Conservation (phyloP, 2,329 filamentous ascomycete species). For the Colletotrichum truncatum region DNA sequence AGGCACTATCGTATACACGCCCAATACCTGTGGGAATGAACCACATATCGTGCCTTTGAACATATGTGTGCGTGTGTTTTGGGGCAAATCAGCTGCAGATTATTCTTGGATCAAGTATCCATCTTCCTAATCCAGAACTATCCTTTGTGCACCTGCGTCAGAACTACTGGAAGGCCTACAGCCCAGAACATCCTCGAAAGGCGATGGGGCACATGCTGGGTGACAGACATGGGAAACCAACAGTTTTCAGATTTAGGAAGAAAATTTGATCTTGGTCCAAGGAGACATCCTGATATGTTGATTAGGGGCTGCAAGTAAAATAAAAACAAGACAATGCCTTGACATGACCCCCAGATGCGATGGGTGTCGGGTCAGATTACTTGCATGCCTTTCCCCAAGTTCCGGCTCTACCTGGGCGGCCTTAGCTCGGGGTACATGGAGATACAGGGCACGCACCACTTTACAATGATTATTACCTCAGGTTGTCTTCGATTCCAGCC, state of each 20-base stretch:
- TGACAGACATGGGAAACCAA: no score
- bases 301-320: not conserved
- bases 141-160: no score
- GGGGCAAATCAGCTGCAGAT: not conserved
- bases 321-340: not conserved
- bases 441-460: constrained; percentile 10
- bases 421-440: constrained; percentile 12
- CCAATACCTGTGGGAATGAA: not conserved
- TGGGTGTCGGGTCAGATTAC: constrained; percentile 3
- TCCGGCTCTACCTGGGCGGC: not conserved
- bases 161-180: no score
- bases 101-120: constrained; percentile 2
- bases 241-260: no score
- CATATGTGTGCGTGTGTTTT: not conserved
- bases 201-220: no score
- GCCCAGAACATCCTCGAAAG: no score
- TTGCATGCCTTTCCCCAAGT: constrained; percentile 13
- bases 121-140: not conserved
- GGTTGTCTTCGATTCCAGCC: not conserved
- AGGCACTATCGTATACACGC: no score
- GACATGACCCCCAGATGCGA: not conserved
- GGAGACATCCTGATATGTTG: no score
- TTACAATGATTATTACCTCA: not conserved
- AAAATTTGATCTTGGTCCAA: no score
- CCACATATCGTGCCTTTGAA: constrained; percentile 1